Percentiles rank a stretch among this genome's conserved stretches.
These are phyloP conservation scores for Aspergillus haitiensis DNA, from an alignment of 495 filamentous ascomycete genomes.

Conservation along the genomic window DNA sequence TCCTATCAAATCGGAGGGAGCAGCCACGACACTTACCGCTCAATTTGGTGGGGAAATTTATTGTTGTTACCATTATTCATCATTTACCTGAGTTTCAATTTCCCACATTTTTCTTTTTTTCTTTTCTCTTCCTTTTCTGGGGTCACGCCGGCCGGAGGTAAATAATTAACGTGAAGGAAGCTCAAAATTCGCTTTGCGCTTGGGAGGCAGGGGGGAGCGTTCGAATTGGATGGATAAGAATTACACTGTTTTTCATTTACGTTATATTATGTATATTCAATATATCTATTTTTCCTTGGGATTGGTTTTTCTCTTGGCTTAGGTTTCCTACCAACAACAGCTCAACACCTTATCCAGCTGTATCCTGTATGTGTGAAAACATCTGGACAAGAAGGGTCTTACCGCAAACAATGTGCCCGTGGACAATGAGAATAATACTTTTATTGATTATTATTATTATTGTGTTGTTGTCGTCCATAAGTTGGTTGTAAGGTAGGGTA, in stretches of 20 bases:
- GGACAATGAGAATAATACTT: not conserved
- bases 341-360: not conserved
- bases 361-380: not conserved
- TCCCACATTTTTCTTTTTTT: not conserved
- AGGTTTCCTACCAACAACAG: not conserved
- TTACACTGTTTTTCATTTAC: too few relatives aligned
- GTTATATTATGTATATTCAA: too few relatives aligned
- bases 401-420: constrained; percentile 3
- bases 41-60: constrained; percentile 17
- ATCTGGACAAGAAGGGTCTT: not conserved
- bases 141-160: too few relatives aligned
- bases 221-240: too few relatives aligned
- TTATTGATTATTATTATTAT: too few relatives aligned
- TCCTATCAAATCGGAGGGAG: constrained; percentile 25
- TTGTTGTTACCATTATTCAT: constrained; percentile 2
- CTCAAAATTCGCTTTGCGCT: too few relatives aligned
- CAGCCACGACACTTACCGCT: constrained; percentile 22
- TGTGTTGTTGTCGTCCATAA: too few relatives aligned
- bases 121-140: not conserved
- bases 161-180: too few relatives aligned
- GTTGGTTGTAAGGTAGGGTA: too few relatives aligned
- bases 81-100: not conserved
- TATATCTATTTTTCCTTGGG: too few relatives aligned
- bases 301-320: too few relatives aligned
- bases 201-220: too few relatives aligned